Percentiles rank a stretch among this genome's conserved stretches.
Conservation (phyloP, 176 grass and related monocot species). For the Aegilops sharonensis region DNA sequence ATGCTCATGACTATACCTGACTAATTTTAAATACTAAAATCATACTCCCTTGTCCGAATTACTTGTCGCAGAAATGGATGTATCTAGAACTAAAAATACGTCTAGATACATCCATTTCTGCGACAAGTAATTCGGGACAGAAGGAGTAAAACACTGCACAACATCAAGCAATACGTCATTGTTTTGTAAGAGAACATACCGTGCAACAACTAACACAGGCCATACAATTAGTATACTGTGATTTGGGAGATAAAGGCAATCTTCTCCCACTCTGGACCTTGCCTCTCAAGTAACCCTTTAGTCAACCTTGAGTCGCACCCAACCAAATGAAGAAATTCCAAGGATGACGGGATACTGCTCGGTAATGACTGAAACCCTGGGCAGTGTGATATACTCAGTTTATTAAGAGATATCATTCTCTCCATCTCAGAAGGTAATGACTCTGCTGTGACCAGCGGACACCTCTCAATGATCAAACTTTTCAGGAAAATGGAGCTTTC, state of each 20-base stretch:
- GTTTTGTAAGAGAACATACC: conserved; percentile 1
- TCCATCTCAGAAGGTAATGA: conserved; percentile 28
- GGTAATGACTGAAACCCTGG: conserved; percentile 32
- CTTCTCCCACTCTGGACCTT: conserved; percentile 43
- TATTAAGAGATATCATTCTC: conserved; percentile 33
- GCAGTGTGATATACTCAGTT: conserved; percentile 37
- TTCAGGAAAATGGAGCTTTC: conserved; percentile 26
- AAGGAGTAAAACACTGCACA: neutral
- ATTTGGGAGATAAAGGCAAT: conserved; percentile 18
- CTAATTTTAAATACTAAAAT: neutral
- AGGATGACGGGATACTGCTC: conserved; percentile 3
- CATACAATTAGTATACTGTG: neutral
- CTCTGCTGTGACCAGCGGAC: neutral
- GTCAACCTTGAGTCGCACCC: conserved; percentile 23
- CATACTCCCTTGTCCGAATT: neutral
- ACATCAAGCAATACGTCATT: neutral
- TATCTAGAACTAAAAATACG: too few relatives aligned
- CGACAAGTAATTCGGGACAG: too few relatives aligned
- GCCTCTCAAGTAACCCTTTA: neutral
- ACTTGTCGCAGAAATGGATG: too few relatives aligned
- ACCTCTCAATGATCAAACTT: conserved; percentile 42
- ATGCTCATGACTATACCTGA: neutral
- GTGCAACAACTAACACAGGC: neutral
- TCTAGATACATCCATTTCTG: too few relatives aligned
- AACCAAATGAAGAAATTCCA: conserved; percentile 35